phyloP scores from a whole-genome alignment of 2,329 filamentous ascomycete species.

The Pseudocercospora vitis region DNA sequence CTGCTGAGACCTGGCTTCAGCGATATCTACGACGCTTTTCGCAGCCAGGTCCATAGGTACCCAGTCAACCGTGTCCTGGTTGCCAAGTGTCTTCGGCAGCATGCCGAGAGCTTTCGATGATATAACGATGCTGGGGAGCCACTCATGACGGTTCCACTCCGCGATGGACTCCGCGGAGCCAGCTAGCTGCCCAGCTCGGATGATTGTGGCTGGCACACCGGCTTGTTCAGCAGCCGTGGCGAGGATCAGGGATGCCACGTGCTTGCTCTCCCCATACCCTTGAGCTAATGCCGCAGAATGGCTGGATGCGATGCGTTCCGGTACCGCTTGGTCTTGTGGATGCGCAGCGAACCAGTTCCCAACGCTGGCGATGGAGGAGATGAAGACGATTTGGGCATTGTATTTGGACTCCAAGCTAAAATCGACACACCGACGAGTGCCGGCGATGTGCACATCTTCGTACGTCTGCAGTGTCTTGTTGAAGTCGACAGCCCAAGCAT shows the following conservation, averaged over 20 bases:
- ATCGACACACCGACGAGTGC: slow-evolving; percentile 33
- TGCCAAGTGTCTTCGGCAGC: slow-evolving; percentile 42
- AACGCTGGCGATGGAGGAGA: slow-evolving; percentile 42
- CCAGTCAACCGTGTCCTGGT: slow-evolving; percentile 45
- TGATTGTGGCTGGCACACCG: slow-evolving; percentile 26
- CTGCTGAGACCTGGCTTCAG: slow-evolving; percentile 10
- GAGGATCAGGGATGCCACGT: slow-evolving; percentile 38
- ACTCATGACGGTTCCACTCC: slow-evolving; percentile 46
- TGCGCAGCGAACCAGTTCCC: slow-evolving; percentile 29
- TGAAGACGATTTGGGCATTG: slow-evolving; percentile 39
- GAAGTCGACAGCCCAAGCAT: slow-evolving; percentile 44
- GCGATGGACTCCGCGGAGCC: slow-evolving; percentile 30
- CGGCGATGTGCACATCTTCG: slow-evolving; percentile 35
- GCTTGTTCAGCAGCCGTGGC: slow-evolving; percentile 32
- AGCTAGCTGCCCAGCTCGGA: slow-evolving; percentile 33
- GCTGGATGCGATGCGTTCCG: slow-evolving; percentile 36
- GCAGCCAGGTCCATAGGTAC: slow-evolving; percentile 47
- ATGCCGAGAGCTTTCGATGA: slow-evolving; percentile 42
- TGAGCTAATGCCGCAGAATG: slow-evolving; percentile 32
- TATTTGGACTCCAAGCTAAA: slow-evolving; percentile 29
- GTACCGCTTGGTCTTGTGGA: slow-evolving; percentile 28
- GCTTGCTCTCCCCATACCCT: slow-evolving; percentile 44
- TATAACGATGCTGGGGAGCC: slow-evolving; percentile 45
- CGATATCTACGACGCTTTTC: slow-evolving; percentile 27
- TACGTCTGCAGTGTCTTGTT: slow-evolving; percentile 38